These are phyloP conservation scores for Edaphochlamys debaryana DNA, from an alignment of 139 green algal genomes.

Conservation along the genomic window DNA sequence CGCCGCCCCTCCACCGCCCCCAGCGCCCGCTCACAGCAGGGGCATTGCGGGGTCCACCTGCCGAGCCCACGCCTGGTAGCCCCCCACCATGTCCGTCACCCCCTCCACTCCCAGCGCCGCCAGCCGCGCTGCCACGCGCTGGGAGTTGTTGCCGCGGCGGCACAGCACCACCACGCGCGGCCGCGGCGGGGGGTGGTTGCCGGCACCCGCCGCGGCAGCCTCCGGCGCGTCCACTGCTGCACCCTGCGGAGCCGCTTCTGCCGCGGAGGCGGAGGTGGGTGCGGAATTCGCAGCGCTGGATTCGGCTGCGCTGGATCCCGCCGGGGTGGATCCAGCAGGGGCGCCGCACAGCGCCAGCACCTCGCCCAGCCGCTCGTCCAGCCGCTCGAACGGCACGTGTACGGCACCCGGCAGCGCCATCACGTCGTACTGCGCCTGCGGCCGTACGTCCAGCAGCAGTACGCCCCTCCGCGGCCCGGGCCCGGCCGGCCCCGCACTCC, in stretches of 20 bases:
- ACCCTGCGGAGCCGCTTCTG: background rate
- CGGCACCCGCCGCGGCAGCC: background rate
- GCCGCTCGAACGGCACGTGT: conserved; percentile 63
- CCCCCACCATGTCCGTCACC: conserved; percentile 83
- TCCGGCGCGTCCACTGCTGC: background rate
- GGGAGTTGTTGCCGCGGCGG: conserved; percentile 94
- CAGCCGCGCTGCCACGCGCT: conserved; percentile 80
- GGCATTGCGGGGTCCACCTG: conserved; percentile 71
- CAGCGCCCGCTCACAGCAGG: background rate
- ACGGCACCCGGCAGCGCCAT: conserved; percentile 61
- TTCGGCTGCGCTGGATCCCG: background rate
- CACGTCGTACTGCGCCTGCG: conserved; percentile 75
- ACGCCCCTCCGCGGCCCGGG: background rate
- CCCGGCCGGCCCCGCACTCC: too few relatives aligned
- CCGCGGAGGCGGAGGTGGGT: background rate
- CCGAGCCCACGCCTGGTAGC: conserved; percentile 81
- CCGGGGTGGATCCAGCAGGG: too few relatives aligned
- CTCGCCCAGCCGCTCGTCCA: conserved; percentile 44
- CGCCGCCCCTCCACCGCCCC: too few relatives aligned
- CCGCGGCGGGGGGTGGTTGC: too few relatives aligned
- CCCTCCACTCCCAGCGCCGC: conserved; percentile 61
- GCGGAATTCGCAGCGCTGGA: background rate
- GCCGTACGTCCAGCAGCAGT: conserved; percentile 85
- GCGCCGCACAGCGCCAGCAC: conserved; percentile 46
- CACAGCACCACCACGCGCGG: conserved; percentile 86